These are phyloP conservation scores for Phytophthora palmivora DNA, from an alignment of 352 stramenopile species.

Conservation along the genomic window DNA sequence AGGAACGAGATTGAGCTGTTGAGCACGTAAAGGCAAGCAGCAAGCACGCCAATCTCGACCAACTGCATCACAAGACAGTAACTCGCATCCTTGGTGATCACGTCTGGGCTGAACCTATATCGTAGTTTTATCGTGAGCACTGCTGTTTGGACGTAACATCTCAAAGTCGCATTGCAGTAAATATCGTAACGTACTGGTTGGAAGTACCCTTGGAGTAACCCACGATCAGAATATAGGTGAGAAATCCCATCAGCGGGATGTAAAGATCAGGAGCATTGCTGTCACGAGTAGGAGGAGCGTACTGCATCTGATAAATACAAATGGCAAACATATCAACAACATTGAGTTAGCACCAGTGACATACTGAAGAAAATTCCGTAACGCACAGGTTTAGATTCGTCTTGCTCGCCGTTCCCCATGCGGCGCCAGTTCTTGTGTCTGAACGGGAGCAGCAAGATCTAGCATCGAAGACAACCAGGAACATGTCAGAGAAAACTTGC, in stretches of 20 bases:
- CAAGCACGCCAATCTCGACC: conserved; percentile 93
- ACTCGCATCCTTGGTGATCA: conserved; percentile 94
- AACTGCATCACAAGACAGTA: conserved; percentile 92
- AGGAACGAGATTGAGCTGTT: conserved; percentile 93
- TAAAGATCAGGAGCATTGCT: conserved; percentile 99
- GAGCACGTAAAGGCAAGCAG: conserved; percentile 95
- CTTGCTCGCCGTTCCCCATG: conserved; percentile 64
- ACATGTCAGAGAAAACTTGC: not conserved
- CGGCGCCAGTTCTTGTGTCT: conserved; percentile 89
- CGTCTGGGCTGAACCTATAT: conserved; percentile 95
- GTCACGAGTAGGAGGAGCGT: conserved; percentile 93
- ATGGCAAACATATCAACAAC: not conserved
- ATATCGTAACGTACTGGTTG: conserved; percentile 70
- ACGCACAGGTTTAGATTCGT: conserved; percentile 68
- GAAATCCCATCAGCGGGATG: conserved; percentile 98
- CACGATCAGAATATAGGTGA: conserved; percentile 98
- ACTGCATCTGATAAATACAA: conserved; percentile 59
- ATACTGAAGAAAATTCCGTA: not conserved
- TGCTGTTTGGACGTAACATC: not conserved
- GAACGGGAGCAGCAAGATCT: conserved; percentile 90
- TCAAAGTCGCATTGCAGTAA: not conserved
- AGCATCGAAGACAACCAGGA: not conserved
- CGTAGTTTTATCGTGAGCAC: conserved; percentile 7
- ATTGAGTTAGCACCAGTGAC: not conserved
- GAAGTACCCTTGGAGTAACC: conserved; percentile 96